phyloP scores from a whole-genome alignment of 768 basidiomycete genomes.

The Coprinopsis cinerea region DNA sequence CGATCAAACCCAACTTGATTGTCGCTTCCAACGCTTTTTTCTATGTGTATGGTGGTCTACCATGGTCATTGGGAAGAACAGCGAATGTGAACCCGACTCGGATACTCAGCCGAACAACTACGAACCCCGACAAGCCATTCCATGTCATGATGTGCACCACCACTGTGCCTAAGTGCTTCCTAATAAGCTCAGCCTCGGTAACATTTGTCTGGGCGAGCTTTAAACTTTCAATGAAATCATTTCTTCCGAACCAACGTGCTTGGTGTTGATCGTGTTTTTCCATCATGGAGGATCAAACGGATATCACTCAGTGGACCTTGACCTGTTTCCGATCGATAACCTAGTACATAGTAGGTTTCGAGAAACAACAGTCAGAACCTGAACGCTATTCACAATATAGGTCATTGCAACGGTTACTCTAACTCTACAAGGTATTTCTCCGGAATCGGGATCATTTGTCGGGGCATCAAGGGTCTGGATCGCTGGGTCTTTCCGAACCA shows the following conservation, averaged over 20 bases:
- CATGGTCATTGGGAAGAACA: too few relatives aligned
- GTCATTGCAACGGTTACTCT: too few relatives aligned
- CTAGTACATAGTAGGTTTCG: background rate
- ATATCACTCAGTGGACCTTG: background rate
- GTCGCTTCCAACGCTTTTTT: too few relatives aligned
- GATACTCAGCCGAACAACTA: background rate
- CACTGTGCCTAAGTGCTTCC: background rate
- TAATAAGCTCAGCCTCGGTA: constrained; percentile 1
- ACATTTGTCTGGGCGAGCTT: background rate
- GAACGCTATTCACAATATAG: background rate
- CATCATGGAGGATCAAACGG: background rate
- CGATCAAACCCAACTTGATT: too few relatives aligned
- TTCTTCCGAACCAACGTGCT: background rate
- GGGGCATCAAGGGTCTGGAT: too few relatives aligned
- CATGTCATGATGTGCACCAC: background rate
- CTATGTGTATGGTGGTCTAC: too few relatives aligned
- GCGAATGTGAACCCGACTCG: background rate
- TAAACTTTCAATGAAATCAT: constrained; percentile 1
- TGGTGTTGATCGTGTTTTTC: background rate
- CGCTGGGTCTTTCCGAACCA: too few relatives aligned
- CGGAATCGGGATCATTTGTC: too few relatives aligned
- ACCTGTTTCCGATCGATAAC: background rate
- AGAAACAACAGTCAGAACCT: background rate
- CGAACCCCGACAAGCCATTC: background rate
- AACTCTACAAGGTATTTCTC: too few relatives aligned